Evolutionary conservation across 2,329 filamentous ascomycete species (phyloP).

Genomic region (Didymella keratinophila): DNA sequence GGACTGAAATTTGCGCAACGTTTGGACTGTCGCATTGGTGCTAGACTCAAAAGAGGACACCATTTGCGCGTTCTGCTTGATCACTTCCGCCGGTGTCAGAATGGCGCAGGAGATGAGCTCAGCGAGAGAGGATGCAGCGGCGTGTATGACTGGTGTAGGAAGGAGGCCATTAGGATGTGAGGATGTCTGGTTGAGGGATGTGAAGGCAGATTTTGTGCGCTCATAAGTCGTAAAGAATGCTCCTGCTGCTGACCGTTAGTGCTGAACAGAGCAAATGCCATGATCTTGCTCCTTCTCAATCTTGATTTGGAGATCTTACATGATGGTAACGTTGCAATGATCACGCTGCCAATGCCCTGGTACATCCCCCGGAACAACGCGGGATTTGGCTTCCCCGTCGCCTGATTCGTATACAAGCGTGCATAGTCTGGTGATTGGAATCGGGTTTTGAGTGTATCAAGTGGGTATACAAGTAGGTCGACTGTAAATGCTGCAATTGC

Average conservation of each 20-base stretch:
- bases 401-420: slow-evolving; percentile 68
- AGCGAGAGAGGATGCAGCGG: slow-evolving; percentile 75
- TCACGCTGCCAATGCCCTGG: slow-evolving; percentile 84
- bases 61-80: slow-evolving; percentile 96
- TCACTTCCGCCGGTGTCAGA: slow-evolving; percentile 85
- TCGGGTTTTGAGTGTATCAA: slow-evolving; percentile 90
- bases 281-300: not conserved
- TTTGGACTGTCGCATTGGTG: slow-evolving; percentile 62
- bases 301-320: slow-evolving; percentile 56
- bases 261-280: too few relatives aligned
- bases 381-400: slow-evolving; percentile 62
- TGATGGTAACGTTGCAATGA: slow-evolving; percentile 87
- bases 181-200: slow-evolving; percentile 54
- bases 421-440: slow-evolving; percentile 81
- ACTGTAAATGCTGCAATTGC: slow-evolving; percentile 86
- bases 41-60: slow-evolving; percentile 53
- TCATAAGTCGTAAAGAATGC: slow-evolving; percentile 94
- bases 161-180: slow-evolving; percentile 53
- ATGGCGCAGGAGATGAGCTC: slow-evolving; percentile 88
- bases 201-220: slow-evolving; percentile 71
- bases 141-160: slow-evolving; percentile 75
- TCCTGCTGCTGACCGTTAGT: slow-evolving; percentile 63
- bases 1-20: slow-evolving; percentile 64
- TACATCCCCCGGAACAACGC: slow-evolving; percentile 77
- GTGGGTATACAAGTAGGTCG: slow-evolving; percentile 83